Evolutionary conservation across 306 rosid species (phyloP).

Genomic region (Vigna trinervia): DNA sequence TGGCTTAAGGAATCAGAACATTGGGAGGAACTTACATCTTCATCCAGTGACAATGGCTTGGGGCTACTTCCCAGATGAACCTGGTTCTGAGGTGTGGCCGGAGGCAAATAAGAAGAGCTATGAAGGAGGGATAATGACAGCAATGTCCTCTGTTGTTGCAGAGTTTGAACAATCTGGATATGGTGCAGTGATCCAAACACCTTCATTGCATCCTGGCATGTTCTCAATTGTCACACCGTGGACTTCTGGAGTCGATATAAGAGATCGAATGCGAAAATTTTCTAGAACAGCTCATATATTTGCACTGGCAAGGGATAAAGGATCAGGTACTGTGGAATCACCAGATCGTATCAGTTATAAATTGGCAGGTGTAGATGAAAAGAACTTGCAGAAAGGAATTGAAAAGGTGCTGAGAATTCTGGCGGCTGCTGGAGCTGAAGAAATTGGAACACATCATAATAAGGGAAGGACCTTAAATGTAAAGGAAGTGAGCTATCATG

Average conservation of each 20-base stretch:
- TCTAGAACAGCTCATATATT: slow-evolving; percentile 82
- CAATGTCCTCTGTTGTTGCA: slow-evolving; percentile 75
- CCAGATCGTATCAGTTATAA: slow-evolving; percentile 51
- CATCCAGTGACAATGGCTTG: slow-evolving; percentile 92
- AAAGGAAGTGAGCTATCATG: slow-evolving; percentile 55
- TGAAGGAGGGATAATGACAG: slow-evolving; percentile 93
- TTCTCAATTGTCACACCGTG: slow-evolving; percentile 85
- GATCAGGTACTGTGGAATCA: slow-evolving; percentile 64
- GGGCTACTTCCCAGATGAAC: slow-evolving; percentile 78
- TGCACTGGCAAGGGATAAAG: slow-evolving; percentile 80
- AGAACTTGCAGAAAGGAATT: slow-evolving; percentile 61
- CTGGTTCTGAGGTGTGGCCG: slow-evolving; percentile 58
- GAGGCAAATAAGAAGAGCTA: slow-evolving; percentile 69
- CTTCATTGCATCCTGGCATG: slow-evolving; percentile 85
- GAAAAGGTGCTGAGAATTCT: slow-evolving; percentile 73
- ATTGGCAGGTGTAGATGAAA: slow-evolving; percentile 57
- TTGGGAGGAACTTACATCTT: slow-evolving; percentile 79
- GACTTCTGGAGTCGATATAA: slow-evolving; percentile 72
- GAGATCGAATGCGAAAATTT: slow-evolving; percentile 65
- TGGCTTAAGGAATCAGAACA: slow-evolving; percentile 67
- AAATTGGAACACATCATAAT: slow-evolving; percentile 78
- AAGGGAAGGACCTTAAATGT: slow-evolving; percentile 65
- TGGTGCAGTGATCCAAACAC: slow-evolving; percentile 84
- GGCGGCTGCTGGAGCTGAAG: slow-evolving; percentile 91
- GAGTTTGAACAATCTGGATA: slow-evolving; percentile 68